Evolutionary conservation across 2,329 filamentous ascomycete genomes (phyloP).

Genomic region (Fusarium oligoseptatum): DNA sequence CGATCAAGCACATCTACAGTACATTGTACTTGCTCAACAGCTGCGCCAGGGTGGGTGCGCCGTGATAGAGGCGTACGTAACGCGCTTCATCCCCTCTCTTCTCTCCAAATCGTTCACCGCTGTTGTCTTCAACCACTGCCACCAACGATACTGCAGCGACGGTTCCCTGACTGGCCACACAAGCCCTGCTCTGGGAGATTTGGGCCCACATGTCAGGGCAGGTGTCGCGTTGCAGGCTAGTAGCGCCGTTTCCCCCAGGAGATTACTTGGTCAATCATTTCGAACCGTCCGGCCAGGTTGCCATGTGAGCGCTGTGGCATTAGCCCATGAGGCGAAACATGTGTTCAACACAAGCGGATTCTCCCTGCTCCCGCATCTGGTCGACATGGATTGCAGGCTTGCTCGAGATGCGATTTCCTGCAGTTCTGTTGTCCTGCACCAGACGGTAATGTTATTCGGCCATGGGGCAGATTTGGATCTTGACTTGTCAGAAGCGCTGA

Average conservation of each 20-base stretch:
- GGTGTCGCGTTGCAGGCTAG: slow-evolving; percentile 36
- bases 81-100: slow-evolving; percentile 25
- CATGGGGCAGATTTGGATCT: not conserved
- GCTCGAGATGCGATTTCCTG: slow-evolving; percentile 10
- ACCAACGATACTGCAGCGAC: slow-evolving; percentile 23
- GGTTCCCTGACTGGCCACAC: slow-evolving; percentile 30
- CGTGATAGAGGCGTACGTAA: slow-evolving; percentile 33
- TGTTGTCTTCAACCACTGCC: slow-evolving; percentile 39
- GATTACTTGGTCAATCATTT: slow-evolving; percentile 43
- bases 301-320: slow-evolving; percentile 39
- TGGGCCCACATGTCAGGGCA: slow-evolving; percentile 39
- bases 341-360: slow-evolving; percentile 16
- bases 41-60: slow-evolving; percentile 39
- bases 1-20: slow-evolving; percentile 25
- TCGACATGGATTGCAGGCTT: not conserved
- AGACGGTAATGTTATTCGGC: not conserved
- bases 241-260: slow-evolving; percentile 42
- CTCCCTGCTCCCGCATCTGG: slow-evolving; percentile 3
- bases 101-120: slow-evolving; percentile 41
- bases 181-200: slow-evolving; percentile 44
- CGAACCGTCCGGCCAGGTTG: slow-evolving; percentile 36
- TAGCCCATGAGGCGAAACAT: slow-evolving; percentile 32
- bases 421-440: slow-evolving; percentile 17
- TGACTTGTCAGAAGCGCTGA: not conserved
- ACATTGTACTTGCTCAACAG: slow-evolving; percentile 31